Percentiles rank a stretch among this genome's conserved stretches.
These are phyloP conservation scores for Sporothrix schenckii DNA, from an alignment of 2,329 filamentous ascomycete species.

Conservation along the genomic window DNA sequence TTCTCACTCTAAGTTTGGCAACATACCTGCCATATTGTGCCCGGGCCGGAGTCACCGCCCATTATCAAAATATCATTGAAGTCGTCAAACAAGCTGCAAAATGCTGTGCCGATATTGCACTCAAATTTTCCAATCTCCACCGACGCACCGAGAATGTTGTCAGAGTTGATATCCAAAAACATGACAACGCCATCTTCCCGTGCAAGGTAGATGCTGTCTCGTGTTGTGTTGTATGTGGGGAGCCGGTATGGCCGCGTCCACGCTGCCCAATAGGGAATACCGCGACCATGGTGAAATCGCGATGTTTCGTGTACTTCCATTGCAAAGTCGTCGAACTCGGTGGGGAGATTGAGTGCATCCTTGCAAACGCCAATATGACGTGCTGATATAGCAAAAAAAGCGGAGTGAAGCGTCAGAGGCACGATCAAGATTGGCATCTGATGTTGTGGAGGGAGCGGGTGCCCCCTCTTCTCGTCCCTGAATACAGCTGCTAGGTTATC, in stretches of 20 bases:
- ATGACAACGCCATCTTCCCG: constrained; percentile 83
- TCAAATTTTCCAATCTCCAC: constrained; percentile 66
- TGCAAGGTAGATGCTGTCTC: constrained; percentile 82
- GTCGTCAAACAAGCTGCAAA: constrained; percentile 71
- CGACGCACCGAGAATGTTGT: constrained; percentile 57
- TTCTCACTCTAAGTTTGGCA: no score
- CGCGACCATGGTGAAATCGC: constrained; percentile 51
- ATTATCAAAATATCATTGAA: constrained; percentile 78
- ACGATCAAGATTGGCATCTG: constrained; percentile 70
- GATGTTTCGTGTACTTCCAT: constrained; percentile 49
- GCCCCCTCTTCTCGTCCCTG: constrained; percentile 53
- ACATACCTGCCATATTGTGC: constrained; percentile 72
- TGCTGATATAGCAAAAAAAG: constrained; percentile 70
- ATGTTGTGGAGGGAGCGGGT: constrained; percentile 54
- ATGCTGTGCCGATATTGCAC: constrained; percentile 78
- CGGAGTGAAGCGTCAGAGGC: constrained; percentile 69
- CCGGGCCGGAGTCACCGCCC: constrained; percentile 76
- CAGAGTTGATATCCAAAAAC: constrained; percentile 68
- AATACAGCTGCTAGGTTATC: constrained; percentile 53
- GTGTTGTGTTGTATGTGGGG: constrained; percentile 60
- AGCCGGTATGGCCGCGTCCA: constrained; percentile 80
- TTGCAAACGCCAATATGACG: constrained; percentile 60
- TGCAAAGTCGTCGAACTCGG: constrained; percentile 52
- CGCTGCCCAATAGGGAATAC: constrained; percentile 71
- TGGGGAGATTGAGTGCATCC: constrained; percentile 56